phyloP scores from a whole-genome alignment of 2,329 filamentous ascomycete genomes.

The Plectosphaerella plurivora region DNA sequence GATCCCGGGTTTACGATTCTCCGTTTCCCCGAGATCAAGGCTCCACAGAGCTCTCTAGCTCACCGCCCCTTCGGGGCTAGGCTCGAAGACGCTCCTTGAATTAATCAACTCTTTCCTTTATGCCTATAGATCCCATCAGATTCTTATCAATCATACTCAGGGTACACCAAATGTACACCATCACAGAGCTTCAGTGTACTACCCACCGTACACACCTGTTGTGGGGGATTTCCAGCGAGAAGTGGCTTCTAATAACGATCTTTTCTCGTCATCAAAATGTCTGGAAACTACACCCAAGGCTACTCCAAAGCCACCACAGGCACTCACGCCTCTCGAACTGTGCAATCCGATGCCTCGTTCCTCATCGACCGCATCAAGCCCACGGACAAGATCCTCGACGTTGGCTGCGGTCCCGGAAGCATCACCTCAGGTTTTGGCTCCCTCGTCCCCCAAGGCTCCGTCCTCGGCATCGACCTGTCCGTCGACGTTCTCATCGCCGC shows the following conservation, averaged over 20 bases:
- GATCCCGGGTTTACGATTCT: no score
- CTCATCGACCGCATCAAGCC: constrained; percentile 34
- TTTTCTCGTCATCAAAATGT: background rate
- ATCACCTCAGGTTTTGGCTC: constrained; percentile 39
- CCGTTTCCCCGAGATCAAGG: no score
- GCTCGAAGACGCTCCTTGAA: no score
- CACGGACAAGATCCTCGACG: constrained; percentile 35
- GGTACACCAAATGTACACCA: no score
- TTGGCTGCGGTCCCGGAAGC: constrained; percentile 44
- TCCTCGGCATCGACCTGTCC: constrained; percentile 34
- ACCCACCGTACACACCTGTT: no score
- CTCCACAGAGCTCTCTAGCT: no score
- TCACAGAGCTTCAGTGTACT: no score
- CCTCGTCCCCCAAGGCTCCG: constrained; percentile 30
- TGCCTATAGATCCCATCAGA: no score
- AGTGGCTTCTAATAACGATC: background rate
- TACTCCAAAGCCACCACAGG: constrained; percentile 31
- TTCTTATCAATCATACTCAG: no score
- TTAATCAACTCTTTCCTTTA: no score
- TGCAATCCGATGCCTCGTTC: constrained; percentile 36
- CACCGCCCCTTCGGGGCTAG: no score
- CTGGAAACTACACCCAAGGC: constrained; percentile 28
- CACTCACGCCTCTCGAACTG: constrained; percentile 35
- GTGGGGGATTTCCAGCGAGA: no score
- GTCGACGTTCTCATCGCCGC: constrained; percentile 25